Evolutionary conservation across 768 basidiomycete species (phyloP).

Genomic region (Boletellus ananiceps): DNA sequence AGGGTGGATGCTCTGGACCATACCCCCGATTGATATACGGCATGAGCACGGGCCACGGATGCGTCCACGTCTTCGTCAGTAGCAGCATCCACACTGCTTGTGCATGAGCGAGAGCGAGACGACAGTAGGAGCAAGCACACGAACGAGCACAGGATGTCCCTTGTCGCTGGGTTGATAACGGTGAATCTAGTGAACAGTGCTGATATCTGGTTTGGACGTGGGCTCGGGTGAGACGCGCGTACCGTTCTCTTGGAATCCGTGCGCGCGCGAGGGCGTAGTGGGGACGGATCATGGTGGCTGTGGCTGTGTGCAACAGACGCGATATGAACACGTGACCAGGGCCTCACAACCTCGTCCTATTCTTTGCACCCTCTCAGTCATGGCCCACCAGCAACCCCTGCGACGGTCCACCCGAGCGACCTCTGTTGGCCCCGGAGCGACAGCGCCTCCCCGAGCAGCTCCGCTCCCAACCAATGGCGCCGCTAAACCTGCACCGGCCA

Average conservation of each 20-base stretch:
- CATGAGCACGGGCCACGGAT: slow-evolving; percentile 53
- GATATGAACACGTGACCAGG: slow-evolving; percentile 20
- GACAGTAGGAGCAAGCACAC: slow-evolving; percentile 18
- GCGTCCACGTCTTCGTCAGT: slow-evolving; percentile 47
- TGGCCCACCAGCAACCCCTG: slow-evolving; percentile 35
- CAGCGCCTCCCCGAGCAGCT: slow-evolving; percentile 25
- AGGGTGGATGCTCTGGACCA: slow-evolving; percentile 65
- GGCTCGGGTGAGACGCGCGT: not conserved
- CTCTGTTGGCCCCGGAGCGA: slow-evolving; percentile 39
- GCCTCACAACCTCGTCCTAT: not conserved
- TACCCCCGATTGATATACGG: slow-evolving; percentile 56
- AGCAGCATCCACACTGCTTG: slow-evolving; percentile 49
- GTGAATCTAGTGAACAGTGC: slow-evolving; percentile 37
- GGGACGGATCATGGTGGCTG: slow-evolving; percentile 10
- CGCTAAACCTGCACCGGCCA: slow-evolving; percentile 34
- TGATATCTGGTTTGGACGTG: not conserved
- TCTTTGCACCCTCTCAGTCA: slow-evolving; percentile 7
- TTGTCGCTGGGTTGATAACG: slow-evolving; percentile 67
- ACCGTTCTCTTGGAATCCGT: slow-evolving; percentile 8
- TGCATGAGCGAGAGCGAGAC: not conserved
- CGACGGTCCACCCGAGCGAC: slow-evolving; percentile 52
- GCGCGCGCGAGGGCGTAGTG: slow-evolving; percentile 6
- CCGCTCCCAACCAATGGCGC: slow-evolving; percentile 27
- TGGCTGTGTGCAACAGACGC: slow-evolving; percentile 28
- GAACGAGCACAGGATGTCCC: slow-evolving; percentile 54